Base-by-base conservation (phyloP, 2,329 filamentous ascomycete genomes). In the Aaosphaeria pasadenensis region DNA sequence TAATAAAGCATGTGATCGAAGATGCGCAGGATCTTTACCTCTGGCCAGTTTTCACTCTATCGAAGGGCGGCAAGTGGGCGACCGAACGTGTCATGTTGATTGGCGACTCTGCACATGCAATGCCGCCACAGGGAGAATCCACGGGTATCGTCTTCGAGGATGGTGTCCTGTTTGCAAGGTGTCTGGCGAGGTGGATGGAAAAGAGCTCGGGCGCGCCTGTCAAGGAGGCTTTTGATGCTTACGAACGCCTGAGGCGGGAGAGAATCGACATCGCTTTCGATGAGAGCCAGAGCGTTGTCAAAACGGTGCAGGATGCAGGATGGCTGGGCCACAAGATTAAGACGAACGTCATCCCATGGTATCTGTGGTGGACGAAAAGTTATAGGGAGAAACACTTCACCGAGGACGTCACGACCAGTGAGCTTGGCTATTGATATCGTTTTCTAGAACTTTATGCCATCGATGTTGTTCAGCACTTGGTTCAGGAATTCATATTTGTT, bases 91-190 rank as follows among this genome's bases (percentile, higher is more conserved):
- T 71, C 3, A 73, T 75, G 66, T 57, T 76, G 33, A 67, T 76
- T 5, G 74, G 74, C 4, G 74, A 77, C 49, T 71, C 72, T 31
- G 74, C 74, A 43, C 74, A 76, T 55, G 74, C 73, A 7, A 79
- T 79, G 76, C 75, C 76, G 4, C 76, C 77, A 3, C 75, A 78
- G 49, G 77, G 77, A 7, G 76, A 79, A 51, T 71, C 68, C 31
- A 78, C 76, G 4, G 77, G 77, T 11, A 73, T 79, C 32, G 75
- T 78, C 7, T 78, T 80, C 51, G 77, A 79, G 60, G 77, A 79
- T 55, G 77, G 72, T 2, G 73, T 78, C 33, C 58, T 79, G 45
- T 73, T 79, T 59, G 71, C 76, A 24, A 60, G 73, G 42, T 74
- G 71, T 59, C 49, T 75, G 42, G 69, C 65, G 1, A 59, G 65